Conservation (phyloP, 2,329 filamentous ascomycete species). For the Diplodia corticola region DNA sequence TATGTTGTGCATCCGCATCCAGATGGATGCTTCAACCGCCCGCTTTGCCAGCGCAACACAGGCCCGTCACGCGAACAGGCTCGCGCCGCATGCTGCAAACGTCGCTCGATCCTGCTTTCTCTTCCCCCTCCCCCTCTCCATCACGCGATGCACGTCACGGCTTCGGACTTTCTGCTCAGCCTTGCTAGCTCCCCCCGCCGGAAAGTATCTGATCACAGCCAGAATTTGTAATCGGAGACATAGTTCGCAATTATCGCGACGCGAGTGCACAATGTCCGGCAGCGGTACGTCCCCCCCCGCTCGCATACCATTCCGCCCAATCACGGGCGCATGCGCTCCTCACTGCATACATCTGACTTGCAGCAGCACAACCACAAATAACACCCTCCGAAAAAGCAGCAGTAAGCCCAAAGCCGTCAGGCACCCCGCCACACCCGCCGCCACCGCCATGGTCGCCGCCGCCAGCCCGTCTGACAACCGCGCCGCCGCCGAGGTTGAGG, state of each 20-base stretch:
- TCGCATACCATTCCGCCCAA: neutral
- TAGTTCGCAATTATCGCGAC: neutral
- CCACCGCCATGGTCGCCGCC: neutral
- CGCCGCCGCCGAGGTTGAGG: neutral
- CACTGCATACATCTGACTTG: neutral
- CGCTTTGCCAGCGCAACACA: neutral
- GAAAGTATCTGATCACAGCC: no score
- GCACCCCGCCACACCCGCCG: neutral
- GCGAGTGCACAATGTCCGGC: neutral
- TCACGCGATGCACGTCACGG: neutral
- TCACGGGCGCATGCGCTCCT: neutral
- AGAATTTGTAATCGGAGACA: neutral
- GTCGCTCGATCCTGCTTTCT: neutral
- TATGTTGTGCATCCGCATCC: neutral
- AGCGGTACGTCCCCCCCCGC: neutral
- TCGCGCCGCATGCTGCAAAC: no score
- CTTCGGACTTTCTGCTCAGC: neutral
- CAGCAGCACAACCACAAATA: neutral
- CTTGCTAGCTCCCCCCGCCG: no score
- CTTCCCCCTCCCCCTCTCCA: neutral
- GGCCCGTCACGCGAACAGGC: neutral
- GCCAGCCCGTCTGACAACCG: neutral
- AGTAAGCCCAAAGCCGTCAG: neutral
- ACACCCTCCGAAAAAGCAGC: neutral
- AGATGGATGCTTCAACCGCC: no score